Base-by-base conservation (phyloP, 371 early-diverging fungal species). In the Syncephalastrum contaminatum region DNA sequence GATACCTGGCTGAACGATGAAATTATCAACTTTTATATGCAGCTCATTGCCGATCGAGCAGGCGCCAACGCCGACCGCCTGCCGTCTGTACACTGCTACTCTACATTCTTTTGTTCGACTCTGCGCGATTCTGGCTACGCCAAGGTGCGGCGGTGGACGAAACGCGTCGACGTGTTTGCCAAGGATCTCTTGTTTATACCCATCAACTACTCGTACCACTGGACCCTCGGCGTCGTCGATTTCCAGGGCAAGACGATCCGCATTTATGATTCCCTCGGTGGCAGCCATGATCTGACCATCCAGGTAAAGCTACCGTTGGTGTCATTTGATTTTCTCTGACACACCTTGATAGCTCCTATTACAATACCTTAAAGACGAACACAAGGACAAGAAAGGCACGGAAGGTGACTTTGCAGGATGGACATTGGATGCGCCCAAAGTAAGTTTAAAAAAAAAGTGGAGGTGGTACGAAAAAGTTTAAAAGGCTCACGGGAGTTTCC, bases 1-100 rank as follows among this genome's bases (percentile, higher is more conserved):
- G 86, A 86, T 18, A 69, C 80, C n/a, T 96, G 96, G 96, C 76
- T 96, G 5, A 95, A 96, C 60, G 96, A 96, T 61, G 94, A 95
- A 76, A 80, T 94, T 14, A 91, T 96, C 69, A 95, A 96, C 69
- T 94, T 91, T 67, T 95, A 94, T 65, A 87, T 89, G 64, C 77
- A 85, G 43, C 64, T 96, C 22, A 72, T 94, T 18, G 79, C 87
- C 61, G 74, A 82, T 2, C 84, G 97, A 10, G 69, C 88, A 13
- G 68, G 73, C 22, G 24, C 24, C 19, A 49, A 63, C 4, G 53
- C 65, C 3, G 64, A 43, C 20, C 47, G 50, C 14, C 64, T 68
- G 59, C 93, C 86, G 4, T 72, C 65, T 39, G 75, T 94, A 14
- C 92, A 93, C 62, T 83, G 86, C 39, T 97, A 93, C 65, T 94